Evolutionary conservation across 1,284 basidiomycete species (phyloP).

Genomic region (Cryptococcus sp.): DNA sequence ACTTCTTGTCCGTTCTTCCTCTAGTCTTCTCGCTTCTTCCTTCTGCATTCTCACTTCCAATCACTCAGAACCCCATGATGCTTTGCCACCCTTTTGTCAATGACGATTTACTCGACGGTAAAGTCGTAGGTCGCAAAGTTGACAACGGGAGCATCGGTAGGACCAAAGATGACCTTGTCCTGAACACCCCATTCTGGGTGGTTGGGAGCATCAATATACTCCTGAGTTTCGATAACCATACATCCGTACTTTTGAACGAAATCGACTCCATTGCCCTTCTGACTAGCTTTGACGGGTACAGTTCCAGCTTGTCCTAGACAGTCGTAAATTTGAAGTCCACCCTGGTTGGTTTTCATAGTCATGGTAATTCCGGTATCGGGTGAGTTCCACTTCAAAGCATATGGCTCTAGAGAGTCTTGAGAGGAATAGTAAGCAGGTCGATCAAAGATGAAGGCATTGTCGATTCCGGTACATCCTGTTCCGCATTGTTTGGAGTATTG

Average conservation of each 20-base stretch:
- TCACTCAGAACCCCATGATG: too few species aligned
- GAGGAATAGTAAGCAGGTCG: slow-evolving; percentile 6
- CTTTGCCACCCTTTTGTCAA: too few species aligned
- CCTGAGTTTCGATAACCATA: slow-evolving; percentile 36
- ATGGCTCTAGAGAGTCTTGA: neutral
- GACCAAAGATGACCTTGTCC: slow-evolving; percentile 23
- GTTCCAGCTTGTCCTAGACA: slow-evolving; percentile 20
- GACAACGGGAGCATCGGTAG: slow-evolving; percentile 15
- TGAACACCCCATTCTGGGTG: slow-evolving; percentile 30
- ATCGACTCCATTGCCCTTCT: slow-evolving; percentile 7
- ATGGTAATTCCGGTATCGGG: slow-evolving; percentile 28
- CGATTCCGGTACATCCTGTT: slow-evolving; percentile 24
- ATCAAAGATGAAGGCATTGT: slow-evolving; percentile 37
- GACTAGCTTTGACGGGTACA: slow-evolving; percentile 12
- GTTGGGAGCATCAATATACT: slow-evolving; percentile 29
- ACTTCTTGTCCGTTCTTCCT: too few species aligned
- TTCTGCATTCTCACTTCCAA: too few species aligned
- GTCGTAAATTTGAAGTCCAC: slow-evolving; percentile 27
- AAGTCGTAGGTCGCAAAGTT: slow-evolving; percentile 28
- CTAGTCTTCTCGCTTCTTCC: too few species aligned
- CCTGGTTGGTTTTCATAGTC: slow-evolving; percentile 28
- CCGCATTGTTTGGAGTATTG: slow-evolving; percentile 20
- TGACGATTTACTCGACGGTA: slow-evolving; percentile 4
- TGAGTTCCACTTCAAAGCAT: slow-evolving; percentile 13
- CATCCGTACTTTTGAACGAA: slow-evolving; percentile 26